These are phyloP conservation scores for Ilex aquifolium DNA, from an alignment of 257 asterid species.

Conservation along the genomic window DNA sequence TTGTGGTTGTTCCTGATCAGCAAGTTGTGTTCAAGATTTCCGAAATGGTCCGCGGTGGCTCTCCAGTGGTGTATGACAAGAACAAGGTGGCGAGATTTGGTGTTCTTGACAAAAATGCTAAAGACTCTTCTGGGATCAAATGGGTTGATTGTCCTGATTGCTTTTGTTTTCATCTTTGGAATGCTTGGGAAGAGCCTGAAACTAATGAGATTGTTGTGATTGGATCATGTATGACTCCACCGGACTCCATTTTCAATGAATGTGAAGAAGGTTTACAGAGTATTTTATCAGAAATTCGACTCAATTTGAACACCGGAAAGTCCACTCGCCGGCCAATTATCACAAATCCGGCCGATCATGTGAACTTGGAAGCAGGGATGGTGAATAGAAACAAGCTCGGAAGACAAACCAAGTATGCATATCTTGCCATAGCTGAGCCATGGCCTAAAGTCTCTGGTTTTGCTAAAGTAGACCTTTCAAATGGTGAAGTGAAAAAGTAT, in stretches of 20 bases:
- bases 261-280: conserved; percentile 21
- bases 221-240: conserved; percentile 48
- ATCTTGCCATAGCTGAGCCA: conserved; percentile 40
- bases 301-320: conserved; percentile 30
- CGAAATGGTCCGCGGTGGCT: not conserved
- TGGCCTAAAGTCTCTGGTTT: conserved; percentile 48
- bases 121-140: conserved; percentile 10
- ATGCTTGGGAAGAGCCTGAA: conserved; percentile 47
- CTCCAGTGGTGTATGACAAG: not conserved
- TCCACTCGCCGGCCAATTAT: conserved; percentile 20
- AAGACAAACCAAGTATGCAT: conserved; percentile 27
- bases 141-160: conserved; percentile 35
- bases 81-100: not conserved
- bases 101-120: conserved; percentile 13
- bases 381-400: conserved; percentile 36
- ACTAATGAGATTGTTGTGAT: conserved; percentile 35
- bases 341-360: conserved; percentile 6
- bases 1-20: not conserved
- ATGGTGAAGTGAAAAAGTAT: conserved; percentile 21
- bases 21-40: not conserved
- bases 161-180: conserved; percentile 41
- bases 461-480: conserved; percentile 32
- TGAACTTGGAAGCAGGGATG: conserved; percentile 44
- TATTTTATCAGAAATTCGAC: conserved; percentile 30
- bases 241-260: conserved; percentile 44